Evolutionary conservation across 345 rosid genomes (phyloP).

Genomic region (Brassica juncea): DNA sequence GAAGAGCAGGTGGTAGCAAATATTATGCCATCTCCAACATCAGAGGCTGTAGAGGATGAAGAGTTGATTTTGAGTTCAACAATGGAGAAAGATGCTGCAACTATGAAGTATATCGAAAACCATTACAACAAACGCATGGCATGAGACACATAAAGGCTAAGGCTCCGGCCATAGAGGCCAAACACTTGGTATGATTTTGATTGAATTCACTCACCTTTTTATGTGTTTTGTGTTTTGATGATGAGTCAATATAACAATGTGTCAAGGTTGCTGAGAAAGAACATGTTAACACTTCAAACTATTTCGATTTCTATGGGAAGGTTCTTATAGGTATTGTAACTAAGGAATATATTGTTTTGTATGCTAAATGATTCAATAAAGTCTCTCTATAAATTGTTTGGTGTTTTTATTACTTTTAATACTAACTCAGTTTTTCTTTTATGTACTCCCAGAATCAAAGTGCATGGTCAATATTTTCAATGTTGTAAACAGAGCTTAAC

Average conservation of each 20-base stretch:
- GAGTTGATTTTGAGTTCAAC: constrained; percentile 62
- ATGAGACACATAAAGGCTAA: constrained; percentile 55
- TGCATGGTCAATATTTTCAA: too few relatives aligned
- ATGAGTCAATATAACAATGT: too few relatives aligned
- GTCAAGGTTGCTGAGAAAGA: not conserved
- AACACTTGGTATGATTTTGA: not conserved
- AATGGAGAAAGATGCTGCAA: constrained; percentile 81
- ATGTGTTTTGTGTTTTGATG: too few relatives aligned
- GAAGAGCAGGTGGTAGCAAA: too few relatives aligned
- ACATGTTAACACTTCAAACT: too few relatives aligned
- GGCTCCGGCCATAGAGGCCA: not conserved
- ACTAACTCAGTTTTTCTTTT: too few relatives aligned
- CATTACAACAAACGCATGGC: constrained; percentile 66
- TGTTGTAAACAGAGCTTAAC: not conserved
- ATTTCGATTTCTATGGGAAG: not conserved
- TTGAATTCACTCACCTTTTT: too few relatives aligned
- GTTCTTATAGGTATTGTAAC: not conserved
- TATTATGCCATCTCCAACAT: constrained; percentile 30
- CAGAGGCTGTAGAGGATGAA: constrained; percentile 46
- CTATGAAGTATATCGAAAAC: constrained; percentile 81
- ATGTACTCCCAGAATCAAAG: too few relatives aligned
- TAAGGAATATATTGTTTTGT: not conserved
- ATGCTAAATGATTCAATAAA: too few relatives aligned
- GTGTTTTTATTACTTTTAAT: not conserved
- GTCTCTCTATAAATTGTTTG: not conserved